These are phyloP conservation scores for Cyclostephanos tholiformis DNA, from an alignment of 108 stramenopile genomes.

Conservation along the genomic window DNA sequence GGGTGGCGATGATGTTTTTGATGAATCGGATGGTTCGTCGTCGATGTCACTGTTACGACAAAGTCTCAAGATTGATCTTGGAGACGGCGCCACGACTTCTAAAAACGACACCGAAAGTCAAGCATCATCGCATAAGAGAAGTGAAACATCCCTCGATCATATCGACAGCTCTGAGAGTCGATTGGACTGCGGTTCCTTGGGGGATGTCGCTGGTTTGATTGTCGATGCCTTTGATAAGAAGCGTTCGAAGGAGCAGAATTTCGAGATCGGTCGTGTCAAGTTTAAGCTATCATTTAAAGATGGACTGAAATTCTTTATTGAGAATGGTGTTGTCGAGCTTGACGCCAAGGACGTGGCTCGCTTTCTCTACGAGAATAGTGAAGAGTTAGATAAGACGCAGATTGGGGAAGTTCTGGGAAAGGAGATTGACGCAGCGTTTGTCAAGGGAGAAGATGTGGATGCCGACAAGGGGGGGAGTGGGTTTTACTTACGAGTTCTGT, in stretches of 20 bases:
- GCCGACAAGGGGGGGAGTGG: conserved; percentile 85
- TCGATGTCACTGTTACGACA: conserved; percentile 46
- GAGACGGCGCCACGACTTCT: conserved; percentile 11
- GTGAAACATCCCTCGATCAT: conserved; percentile 25
- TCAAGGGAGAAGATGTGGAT: conserved; percentile 69
- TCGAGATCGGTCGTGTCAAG: conserved; percentile 90
- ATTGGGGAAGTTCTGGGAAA: conserved; percentile 97
- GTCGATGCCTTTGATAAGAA: conserved; percentile 88
- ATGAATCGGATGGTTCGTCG: conserved; percentile 64
- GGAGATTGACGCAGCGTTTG: conserved; percentile 91
- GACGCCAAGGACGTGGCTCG: conserved; percentile 88
- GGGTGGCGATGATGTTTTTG: conserved; percentile 56
- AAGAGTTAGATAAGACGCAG: conserved; percentile 98
- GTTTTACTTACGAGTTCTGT: conserved; percentile 88
- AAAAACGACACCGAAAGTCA: conserved; percentile 5
- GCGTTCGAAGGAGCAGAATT: conserved; percentile 83
- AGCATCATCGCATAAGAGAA: not conserved
- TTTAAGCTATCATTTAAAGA: conserved; percentile 92
- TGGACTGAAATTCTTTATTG: conserved; percentile 90
- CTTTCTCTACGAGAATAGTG: conserved; percentile 87
- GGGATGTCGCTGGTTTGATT: conserved; percentile 45
- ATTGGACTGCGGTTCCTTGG: not conserved
- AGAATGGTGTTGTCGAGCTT: conserved; percentile 80
- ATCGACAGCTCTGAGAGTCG: conserved; percentile 14
- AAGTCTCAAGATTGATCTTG: conserved; percentile 57